Base-by-base conservation (phyloP, 495 filamentous ascomycete species). In the Penicillium soppii region DNA sequence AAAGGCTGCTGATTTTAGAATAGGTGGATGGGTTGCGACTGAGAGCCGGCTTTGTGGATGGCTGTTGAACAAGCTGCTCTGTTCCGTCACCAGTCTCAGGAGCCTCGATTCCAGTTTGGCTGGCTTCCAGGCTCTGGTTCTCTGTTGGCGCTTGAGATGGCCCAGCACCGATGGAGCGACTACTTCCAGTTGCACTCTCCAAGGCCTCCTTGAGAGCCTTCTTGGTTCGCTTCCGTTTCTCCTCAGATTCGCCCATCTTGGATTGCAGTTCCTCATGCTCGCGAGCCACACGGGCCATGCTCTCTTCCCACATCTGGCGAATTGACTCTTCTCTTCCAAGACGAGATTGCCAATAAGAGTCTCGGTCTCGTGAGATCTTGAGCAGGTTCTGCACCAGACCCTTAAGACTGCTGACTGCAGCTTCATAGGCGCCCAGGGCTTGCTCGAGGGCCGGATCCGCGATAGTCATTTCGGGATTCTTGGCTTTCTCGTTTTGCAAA, bases 251-350 rank as follows among this genome's bases (percentile, higher is more conserved):
- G 40, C 89, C 90, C 58, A 96, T 89, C 53, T 84, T 85, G 17
- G 80, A 87, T 62, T 97, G 88, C 0, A 98, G 77, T 22, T 88
- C 83, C 69, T 97, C 95, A 54, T 98, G 94, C 63, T 98, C 94
- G 48, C 85, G 82, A 23, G 91, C 94, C 19, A 98, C 85, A 43
- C 87, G 83, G 5, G 91, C 89, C 94, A 98, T 97, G 70, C 91
- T 97, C 54, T 97, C 95, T 73, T 98, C 94, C 94, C 95, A 98
- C 80, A 98, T 85, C 37, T 88, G 83, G 22, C 94, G 83, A 61
- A 97, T 83, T 62, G 92, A 83, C 26, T 83, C 85, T 68, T 98
- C 94, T 29, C 89, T 85, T 60, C 92, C 91, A 22, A 98, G 79
- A 13, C 94, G 84, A 65, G 94, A 92, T 66, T 96, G 91, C 94